A percentile compares a stretch with the other conserved stretches of the same genome.
Conservation (phyloP, 805 yeast genomes). For the Wickerhamomyces xylosicus region DNA sequence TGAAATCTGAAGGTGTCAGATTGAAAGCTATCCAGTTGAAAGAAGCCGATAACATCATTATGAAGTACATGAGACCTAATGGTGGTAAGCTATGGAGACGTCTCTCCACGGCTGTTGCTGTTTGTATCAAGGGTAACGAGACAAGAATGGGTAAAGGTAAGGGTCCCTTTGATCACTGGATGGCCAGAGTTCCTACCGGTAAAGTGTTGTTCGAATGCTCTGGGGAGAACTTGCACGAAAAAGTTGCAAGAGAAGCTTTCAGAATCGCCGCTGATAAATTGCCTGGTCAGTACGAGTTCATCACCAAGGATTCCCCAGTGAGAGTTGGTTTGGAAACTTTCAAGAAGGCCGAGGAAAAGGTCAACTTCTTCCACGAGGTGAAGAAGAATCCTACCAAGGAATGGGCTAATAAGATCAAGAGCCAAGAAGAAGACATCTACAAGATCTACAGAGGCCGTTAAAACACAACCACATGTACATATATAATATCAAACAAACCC, state of each 20-base stretch:
- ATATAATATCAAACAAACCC: too few relatives aligned
- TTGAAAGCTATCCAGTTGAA: conserved; percentile 79
- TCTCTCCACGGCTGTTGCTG: conserved; percentile 76
- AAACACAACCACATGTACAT: too few relatives aligned
- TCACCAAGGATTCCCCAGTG: conserved; percentile 50
- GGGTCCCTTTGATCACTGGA: conserved; percentile 97
- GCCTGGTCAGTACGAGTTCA: conserved; percentile 87
- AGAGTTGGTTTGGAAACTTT: conserved; percentile 62
- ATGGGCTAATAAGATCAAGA: conserved; percentile 42
- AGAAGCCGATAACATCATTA: conserved; percentile 82
- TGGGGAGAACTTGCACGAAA: conserved; percentile 72
- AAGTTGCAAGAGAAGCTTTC: conserved; percentile 81
- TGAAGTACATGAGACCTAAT: conserved; percentile 73
- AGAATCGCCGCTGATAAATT: conserved; percentile 85
- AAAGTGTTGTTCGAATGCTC: conserved; percentile 80
- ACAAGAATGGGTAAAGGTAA: conserved; percentile 99
- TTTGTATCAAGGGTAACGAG: conserved; percentile 94
- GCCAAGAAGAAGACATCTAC: conserved; percentile 37
- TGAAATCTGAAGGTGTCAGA: conserved; percentile 81
- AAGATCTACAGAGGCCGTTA: conserved; percentile 55
- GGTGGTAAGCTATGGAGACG: conserved; percentile 73
- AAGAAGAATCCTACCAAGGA: conserved; percentile 56
- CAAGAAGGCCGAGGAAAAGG: conserved; percentile 29
- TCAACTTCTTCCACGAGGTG: conserved; percentile 45
- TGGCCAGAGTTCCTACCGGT: conserved; percentile 92